These are phyloP conservation scores for Fraxinus greggii DNA, from an alignment of 305 asterid species.

Conservation along the genomic window DNA sequence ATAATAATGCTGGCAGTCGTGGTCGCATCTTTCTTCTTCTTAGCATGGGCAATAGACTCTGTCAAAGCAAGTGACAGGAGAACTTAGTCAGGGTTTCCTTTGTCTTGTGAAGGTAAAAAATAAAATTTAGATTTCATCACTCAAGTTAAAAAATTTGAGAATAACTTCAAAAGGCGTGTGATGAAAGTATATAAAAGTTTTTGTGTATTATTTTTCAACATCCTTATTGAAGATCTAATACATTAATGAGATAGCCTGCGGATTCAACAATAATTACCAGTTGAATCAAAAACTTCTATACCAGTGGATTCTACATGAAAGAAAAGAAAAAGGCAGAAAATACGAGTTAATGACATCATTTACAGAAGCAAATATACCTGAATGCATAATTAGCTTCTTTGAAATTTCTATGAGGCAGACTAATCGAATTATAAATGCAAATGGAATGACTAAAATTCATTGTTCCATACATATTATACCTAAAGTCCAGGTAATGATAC, in stretches of 20 bases:
- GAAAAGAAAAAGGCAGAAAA: too few species aligned
- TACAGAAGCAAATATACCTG: too few species aligned
- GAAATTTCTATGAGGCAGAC: neutral
- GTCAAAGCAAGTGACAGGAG: neutral
- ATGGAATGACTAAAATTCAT: neutral
- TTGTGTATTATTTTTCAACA: neutral
- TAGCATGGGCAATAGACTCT: constrained; percentile 4
- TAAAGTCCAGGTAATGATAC: neutral
- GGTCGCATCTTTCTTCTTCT: constrained; percentile 17
- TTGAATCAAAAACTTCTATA: too few species aligned
- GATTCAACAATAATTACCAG: too few species aligned
- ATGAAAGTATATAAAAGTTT: neutral
- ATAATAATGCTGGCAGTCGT: neutral
- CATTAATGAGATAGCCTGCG: too few species aligned
- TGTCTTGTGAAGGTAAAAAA: neutral
- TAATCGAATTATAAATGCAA: too few species aligned
- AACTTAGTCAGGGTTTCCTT: neutral
- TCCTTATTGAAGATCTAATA: neutral
- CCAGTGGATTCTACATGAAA: too few species aligned
- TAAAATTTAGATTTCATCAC: neutral
- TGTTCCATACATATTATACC: neutral
- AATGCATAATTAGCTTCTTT: too few species aligned
- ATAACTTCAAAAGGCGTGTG: too few species aligned
- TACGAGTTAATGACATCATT: too few species aligned
- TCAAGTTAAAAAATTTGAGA: too few species aligned